Percentiles rank a stretch among this genome's conserved stretches.
phyloP scores from a whole-genome alignment of 352 stramenopile species.

The Globisporangium viniferum region DNA sequence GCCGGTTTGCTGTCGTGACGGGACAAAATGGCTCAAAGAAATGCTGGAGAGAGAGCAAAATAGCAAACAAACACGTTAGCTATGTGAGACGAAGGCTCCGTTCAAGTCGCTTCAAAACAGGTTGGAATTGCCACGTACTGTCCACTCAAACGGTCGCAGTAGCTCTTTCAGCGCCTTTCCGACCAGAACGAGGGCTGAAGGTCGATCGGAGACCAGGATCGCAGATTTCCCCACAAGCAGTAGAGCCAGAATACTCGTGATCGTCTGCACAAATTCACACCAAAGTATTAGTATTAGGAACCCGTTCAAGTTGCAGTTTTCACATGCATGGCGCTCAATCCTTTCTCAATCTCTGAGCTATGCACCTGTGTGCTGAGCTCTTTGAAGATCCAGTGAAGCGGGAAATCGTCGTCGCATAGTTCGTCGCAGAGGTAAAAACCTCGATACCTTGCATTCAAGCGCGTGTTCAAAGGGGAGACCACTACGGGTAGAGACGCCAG shows the following conservation, averaged over 20 bases:
- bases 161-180: constrained; percentile 37
- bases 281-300: not conserved
- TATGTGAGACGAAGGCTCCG: not conserved
- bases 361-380: constrained; percentile 57
- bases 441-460: constrained; percentile 29
- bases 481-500: not conserved
- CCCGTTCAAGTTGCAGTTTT: not conserved
- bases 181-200: constrained; percentile 34
- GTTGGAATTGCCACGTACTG: constrained; percentile 22
- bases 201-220: constrained; percentile 51
- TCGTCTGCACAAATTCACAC: constrained; percentile 29
- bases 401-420: constrained; percentile 17
- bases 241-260: constrained; percentile 39
- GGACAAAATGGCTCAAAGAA: constrained; percentile 57
- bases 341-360: not conserved
- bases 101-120: not conserved
- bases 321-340: not conserved
- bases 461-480: not conserved
- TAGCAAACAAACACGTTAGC: too few relatives aligned
- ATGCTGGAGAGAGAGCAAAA: constrained; percentile 25
- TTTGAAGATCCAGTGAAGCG: constrained; percentile 41
- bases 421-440: constrained; percentile 33
- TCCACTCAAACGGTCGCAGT: constrained; percentile 56
- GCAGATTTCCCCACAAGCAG: constrained; percentile 52
- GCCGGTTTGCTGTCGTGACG: constrained; percentile 25